Evolutionary conservation across 1,284 basidiomycete genomes (phyloP), one percentile per base, ranked within the genome.

Genomic region (Hypsizygus ulmarius): DNA sequence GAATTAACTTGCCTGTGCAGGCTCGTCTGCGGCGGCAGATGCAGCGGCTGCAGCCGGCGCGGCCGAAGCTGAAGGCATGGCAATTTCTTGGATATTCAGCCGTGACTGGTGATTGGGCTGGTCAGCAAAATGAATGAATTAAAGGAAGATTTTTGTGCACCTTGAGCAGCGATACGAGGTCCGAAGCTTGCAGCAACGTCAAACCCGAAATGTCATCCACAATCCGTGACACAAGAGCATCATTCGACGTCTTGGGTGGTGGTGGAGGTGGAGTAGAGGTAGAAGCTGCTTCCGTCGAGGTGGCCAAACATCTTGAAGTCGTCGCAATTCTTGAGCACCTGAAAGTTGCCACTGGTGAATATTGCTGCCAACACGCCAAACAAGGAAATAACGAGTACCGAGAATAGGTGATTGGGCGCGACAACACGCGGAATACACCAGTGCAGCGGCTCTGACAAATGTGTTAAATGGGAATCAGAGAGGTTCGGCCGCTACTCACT

Each of bases 51-150:
- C 71, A 1, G 79, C 78, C 3, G 83, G 73, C 1, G 83, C 75
- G 3, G 86, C 79, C 6, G 87, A 73, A 1, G 91, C 84, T 33
- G 89, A 73, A 32, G 95, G 94, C 81, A 97, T 86, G 25, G 94
- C 93, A 64, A 99, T 92, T 73, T 99, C 97, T 69, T 95, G 92
- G 59, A 99, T 99, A 70, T 99, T 99, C 52, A 99, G 71, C 54
- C 91, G 86, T 49, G 90, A 81, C 94, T 97, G 42, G 21, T 7
- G n/a, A 28, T n/a, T 14, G 37, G 16, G 39, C 11, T 41, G 6
- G 29, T 53, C 21, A 45, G 39, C 18, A 35, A 28, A 43, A 19
- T 21, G 39, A 14, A 32, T 5, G 50, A 16, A 15, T 27, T 15
- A 44, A 12, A n/a, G 15, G 16, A n/a, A 35, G 45, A 28, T 25